These are phyloP conservation scores for Rhizodiscina lignyota DNA, from an alignment of 495 filamentous ascomycete genomes.

Conservation along the genomic window DNA sequence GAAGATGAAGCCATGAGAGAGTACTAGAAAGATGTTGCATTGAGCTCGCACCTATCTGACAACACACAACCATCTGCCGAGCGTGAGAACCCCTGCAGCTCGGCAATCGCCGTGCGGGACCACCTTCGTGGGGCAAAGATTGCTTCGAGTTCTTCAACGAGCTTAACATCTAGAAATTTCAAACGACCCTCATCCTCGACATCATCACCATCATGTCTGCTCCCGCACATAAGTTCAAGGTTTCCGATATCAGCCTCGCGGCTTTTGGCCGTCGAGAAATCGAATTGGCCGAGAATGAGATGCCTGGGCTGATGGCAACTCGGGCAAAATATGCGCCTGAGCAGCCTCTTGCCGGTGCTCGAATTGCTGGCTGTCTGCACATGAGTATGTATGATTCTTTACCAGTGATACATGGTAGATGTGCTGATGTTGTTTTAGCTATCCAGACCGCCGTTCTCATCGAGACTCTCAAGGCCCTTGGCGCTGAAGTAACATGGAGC, in stretches of 20 bases:
- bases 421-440: constrained; percentile 30
- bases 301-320: constrained; percentile 94
- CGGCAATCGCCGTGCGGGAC: too few species aligned
- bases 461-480: constrained; percentile 84
- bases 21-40: too few species aligned
- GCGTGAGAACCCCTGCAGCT: too few species aligned
- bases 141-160: too few species aligned
- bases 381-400: constrained; percentile 50
- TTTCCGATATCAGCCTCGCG: constrained; percentile 91
- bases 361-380: constrained; percentile 93
- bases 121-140: too few species aligned
- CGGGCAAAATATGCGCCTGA: constrained; percentile 77
- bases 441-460: constrained; percentile 99
- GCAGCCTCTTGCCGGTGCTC: constrained; percentile 78
- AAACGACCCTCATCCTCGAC: too few species aligned
- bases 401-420: too few species aligned
- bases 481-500: constrained; percentile 95
- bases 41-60: too few species aligned
- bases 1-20: too few species aligned
- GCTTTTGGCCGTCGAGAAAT: constrained; percentile 99
- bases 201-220: constrained; percentile 44
- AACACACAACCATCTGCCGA: too few species aligned
- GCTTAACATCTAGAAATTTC: too few species aligned
- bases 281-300: constrained; percentile 95
- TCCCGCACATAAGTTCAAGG: constrained; percentile 89